Evolutionary conservation across 2,329 filamentous ascomycete species (phyloP), one percentile per base, ranked within the genome.

Genomic region (Fusarium sp.): DNA sequence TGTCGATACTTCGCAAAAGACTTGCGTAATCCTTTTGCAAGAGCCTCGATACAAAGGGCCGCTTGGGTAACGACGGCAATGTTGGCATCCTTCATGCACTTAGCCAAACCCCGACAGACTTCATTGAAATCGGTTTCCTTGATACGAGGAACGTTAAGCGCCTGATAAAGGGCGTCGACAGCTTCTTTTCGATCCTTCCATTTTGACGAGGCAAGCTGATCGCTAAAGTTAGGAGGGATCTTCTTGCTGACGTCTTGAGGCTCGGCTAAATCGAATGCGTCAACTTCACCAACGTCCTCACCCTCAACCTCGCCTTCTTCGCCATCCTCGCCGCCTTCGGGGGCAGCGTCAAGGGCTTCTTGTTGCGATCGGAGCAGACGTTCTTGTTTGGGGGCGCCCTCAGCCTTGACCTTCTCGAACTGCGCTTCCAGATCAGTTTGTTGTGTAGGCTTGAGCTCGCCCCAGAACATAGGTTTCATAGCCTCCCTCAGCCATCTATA

Each of bases 111-210:
- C 62, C 92, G 87, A 56, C 92, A 88, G 69, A 98, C 86, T 73
- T 98, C 95, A 76, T 90, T 88, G 75, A 94, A 98, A 54, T 93
- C 91, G 8, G 89, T 92, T 71, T 98, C 95, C 78, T 97, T 96
- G 77, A 99, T 97, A 64, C 91, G 88, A 15, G 95, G 94, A 39
- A 96, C 90, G 72, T 97, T 96, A 55, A 97, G 79, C 4, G 88
- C 85, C 15, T 87, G 86, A 71, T 90, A 91, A 1, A 97, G 84
- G 11, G 88, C 93, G 63, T 99, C 96, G 4, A 98, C 84, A 0
- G 92, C 93, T 71, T 99, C 96, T 79, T 99, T 99, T 64, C 96
- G 87, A 70, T 99, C 96, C 77, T 99, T 99, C 96, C 96, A 99
- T 77, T 99, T 99, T 1, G 94, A 90, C 11, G 95, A 98, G 1